Evolutionary conservation across 2,329 filamentous ascomycete genomes (phyloP), one percentile per base, ranked within the genome.

Genomic region (Tolypocladium ophioglossoides): DNA sequence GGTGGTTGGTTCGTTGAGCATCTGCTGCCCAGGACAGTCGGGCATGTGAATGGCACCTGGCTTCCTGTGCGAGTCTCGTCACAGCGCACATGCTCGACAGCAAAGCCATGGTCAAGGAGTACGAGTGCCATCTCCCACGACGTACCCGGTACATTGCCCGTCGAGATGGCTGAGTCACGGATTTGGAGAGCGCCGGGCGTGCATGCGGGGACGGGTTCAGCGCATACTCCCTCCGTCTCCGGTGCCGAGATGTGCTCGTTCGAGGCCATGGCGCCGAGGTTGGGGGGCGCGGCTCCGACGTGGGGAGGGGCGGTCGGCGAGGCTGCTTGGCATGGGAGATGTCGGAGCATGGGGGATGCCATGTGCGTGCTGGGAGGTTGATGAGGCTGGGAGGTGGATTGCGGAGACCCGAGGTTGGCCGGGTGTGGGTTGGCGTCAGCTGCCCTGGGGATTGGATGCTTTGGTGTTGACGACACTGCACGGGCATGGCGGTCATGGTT

Each of bases 321-420:
- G 49, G 24, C 49, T 30, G 34, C n/a, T 37, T 18, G 35, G 22
- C 49, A 38, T 39, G 35, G 49, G 49, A 37, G 16, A 20, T 6
- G 16, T 30, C 49, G 35, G 49, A 30, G 44, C 41, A 47, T 47
- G 44, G 3, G 44, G 44, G 4, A 12, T 12, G 27, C 44, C 44
- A 47, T 32, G 44, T 32, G 27, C 2, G 32, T 27, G 24, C n/a
- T 27, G 20, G n/a, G 10, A 30, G 44, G 49, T n/a, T n/a, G 49
- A 34, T 8, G 48, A 30, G 34, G 22, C 49, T 38, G 24, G 24
- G 16, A 9, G 38, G 50, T 12, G 20, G 18, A 52, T 32, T 41
- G 50, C 37, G 50, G 50, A 18, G 50, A 52, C 50, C 50, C 50
- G 50, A 52, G 50, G 50, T 44, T 35, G 50, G 38, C 38, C 38